Base-by-base conservation (phyloP, 83 land plant genomes). In the Thuja plicata region DNA sequence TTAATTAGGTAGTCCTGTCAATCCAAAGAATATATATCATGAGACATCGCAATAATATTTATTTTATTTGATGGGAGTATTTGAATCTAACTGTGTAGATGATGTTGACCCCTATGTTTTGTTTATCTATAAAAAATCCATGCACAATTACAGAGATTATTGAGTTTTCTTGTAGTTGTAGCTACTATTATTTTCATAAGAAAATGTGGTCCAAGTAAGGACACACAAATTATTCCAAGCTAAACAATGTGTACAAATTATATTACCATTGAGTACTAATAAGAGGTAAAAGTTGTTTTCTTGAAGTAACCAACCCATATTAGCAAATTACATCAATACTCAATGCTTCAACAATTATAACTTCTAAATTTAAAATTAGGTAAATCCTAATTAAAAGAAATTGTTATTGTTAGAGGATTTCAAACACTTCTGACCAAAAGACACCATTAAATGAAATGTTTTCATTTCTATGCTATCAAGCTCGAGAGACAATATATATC, bases 1-100 rank as follows among this genome's bases (percentile, higher is more conserved):
- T 86, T 95, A 93, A 38, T 94, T 94, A 81, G 95, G 93, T 74
- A 93, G 89, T 8, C 89, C 97, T 95, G 87, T 4, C 89, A 77
- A n/a, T 46, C 32, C 21, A 88, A 70, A 87, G 16, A 52, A 13
- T 79, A 86, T 9, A 80, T 48, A 0, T 50, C 55, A 84, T 50
- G 35, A 84, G 60, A 15, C 27, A 50, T 15, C 48, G 48, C 11
- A 52, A 48, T n/a, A 12, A 50, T 84, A 4, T 84, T 48, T 50
- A 9, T 27, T 52, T 84, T 13, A 1, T 30, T 43, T 30, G 45
- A 3, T 45, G 17, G 66, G 57, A 84, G 57, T 46, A 46, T 35
- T 0, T 84, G 60, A 21, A 35, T 84, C 50, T 32, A 48, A 48
- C n/a, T 13, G 13, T 12, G 16, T 21, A 84, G 50, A 50, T 37